Conservation (phyloP, 371 early-diverging fungal genomes). For the Mycotypha africana region DNA sequence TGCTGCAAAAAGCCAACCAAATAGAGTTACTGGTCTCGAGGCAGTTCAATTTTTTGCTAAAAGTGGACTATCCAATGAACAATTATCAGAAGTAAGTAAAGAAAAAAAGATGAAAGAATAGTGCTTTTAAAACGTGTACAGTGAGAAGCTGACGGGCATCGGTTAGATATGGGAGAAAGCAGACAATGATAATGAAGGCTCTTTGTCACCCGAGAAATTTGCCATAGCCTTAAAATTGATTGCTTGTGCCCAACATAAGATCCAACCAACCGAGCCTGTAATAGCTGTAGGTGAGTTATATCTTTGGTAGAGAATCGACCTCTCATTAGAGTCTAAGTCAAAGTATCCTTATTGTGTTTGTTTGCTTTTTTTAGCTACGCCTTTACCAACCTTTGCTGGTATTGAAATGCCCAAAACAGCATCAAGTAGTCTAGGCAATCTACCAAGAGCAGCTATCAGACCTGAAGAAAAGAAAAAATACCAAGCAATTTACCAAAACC, state of each 20-base stretch:
- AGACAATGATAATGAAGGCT: constrained; percentile 24
- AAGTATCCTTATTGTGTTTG: too few relatives aligned
- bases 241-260: constrained; percentile 28
- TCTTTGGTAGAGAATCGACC: too few relatives aligned
- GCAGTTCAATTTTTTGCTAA: constrained; percentile 78
- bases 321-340: too few relatives aligned
- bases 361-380: too few relatives aligned
- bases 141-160: too few relatives aligned
- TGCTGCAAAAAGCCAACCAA: constrained; percentile 54
- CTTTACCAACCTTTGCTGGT: constrained; percentile 47
- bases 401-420: constrained; percentile 7
- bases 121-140: too few relatives aligned
- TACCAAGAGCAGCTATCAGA: constrained; percentile 5
- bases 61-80: constrained; percentile 58
- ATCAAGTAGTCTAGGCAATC: neutral
- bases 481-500: constrained; percentile 11
- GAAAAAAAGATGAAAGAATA: too few relatives aligned
- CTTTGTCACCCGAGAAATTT: constrained; percentile 23
- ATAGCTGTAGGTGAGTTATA: constrained; percentile 32
- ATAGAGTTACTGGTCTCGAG: constrained; percentile 56
- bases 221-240: constrained; percentile 28
- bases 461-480: constrained; percentile 16
- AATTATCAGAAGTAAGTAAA: constrained; percentile 61
- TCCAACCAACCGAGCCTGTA: constrained; percentile 14
- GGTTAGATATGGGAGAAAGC: constrained; percentile 34